Evolutionary conservation across 805 yeast species (phyloP), one percentile per base, ranked within the genome.

Genomic region (Teunomyces cretensis): DNA sequence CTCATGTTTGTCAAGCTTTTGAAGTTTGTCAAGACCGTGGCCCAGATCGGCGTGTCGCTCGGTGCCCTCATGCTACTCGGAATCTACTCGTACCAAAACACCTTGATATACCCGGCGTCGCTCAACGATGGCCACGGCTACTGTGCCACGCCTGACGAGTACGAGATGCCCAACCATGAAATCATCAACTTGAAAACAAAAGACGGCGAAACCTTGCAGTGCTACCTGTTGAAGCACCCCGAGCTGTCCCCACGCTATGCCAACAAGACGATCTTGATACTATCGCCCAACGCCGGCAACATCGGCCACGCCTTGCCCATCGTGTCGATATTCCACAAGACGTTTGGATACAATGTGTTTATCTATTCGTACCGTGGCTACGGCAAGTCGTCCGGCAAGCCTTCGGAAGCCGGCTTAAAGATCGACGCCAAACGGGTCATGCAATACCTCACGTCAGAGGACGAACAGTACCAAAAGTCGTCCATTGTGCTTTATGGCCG

Each of bases 251-350:
- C 69, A 3, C 51, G 46, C 15, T 78, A 81, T 46, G 64, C 75
- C 27, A 72, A 78, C 50, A 86, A 84, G 52, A 88, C 97, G 0
- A 76, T 92, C 9, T 57, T 94, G 19, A 76, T 94, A 15, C 72
- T 91, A 42, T 83, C 90, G 40, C 98, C 98, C 4, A 92, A 92
- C 65, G 97, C 97, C 1, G 98, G 98, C 4, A 92, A 94, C 62
- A 92, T 92, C 51, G 98, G 98, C 13, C 89, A 88, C 59, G 83
- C 86, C 24, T 68, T 92, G 39, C 96, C 97, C 1, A 79, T 89
- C 7, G 96, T 87, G 2, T 74, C 83, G 39, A 62, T 84, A 8
- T 81, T 91, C 50, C 87, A 80, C 64, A 66, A 72, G 40, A 66
- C 72, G 31, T 75, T 84, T 63, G 79, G 81, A 11, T 80, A 83